A percentile compares a stretch with the other conserved stretches of the same genome.
phyloP scores from a whole-genome alignment of 495 filamentous ascomycete species.

The Xylaria castorea region DNA sequence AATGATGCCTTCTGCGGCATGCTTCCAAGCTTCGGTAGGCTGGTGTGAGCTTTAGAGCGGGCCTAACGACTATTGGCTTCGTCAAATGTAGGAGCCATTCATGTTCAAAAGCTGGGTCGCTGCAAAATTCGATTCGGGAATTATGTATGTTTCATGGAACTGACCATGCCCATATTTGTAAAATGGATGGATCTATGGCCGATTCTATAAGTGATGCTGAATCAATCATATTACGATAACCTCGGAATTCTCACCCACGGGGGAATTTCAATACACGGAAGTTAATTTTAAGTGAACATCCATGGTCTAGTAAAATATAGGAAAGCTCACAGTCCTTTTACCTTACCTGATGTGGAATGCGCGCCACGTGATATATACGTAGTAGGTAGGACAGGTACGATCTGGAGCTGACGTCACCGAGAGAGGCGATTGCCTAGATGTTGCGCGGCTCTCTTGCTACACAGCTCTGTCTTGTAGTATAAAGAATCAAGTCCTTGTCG shows the following conservation, averaged over 20 bases:
- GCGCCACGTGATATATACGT: conserved; percentile 4
- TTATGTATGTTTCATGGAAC: conserved; percentile 1
- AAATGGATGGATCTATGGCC: not conserved
- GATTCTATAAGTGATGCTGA: not conserved
- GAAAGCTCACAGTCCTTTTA: not conserved
- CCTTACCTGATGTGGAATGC: conserved; percentile 1
- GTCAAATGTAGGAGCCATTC: not conserved
- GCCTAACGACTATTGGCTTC: not conserved
- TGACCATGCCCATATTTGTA: not conserved
- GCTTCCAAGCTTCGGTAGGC: not conserved
- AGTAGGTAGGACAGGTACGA: conserved; percentile 10
- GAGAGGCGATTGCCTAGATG: not conserved
- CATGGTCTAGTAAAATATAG: not conserved
- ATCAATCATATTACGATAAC: not conserved
- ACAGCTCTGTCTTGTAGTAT: not conserved
- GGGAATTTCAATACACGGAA: not conserved
- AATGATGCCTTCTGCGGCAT: not conserved
- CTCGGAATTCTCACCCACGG: not conserved
- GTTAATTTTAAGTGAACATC: not conserved
- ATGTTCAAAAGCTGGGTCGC: not conserved
- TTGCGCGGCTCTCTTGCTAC: not conserved
- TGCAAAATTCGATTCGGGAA: not conserved
- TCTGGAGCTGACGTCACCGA: conserved; percentile 23
- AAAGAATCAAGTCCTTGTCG: not conserved
- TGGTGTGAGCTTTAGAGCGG: not conserved